Base-by-base conservation (phyloP, 2,329 filamentous ascomycete species). In the Fusarium sp. region DNA sequence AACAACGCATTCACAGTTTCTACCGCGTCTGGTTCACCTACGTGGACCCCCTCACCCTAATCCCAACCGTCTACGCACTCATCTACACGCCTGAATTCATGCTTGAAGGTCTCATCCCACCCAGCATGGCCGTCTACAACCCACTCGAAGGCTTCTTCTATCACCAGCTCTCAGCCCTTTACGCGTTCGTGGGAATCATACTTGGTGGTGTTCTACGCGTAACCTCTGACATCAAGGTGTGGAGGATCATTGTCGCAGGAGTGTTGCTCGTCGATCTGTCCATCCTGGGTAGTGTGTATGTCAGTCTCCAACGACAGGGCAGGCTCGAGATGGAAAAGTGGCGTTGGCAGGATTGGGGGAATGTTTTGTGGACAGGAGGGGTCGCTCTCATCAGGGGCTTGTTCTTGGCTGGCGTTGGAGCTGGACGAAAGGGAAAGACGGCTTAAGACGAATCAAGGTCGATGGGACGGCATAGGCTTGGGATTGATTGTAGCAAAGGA, bases 21-120 rank as follows among this genome's bases (percentile, higher is more conserved):
- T 79, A 78, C 62, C 69, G 70, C 56, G 16, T 74, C 36, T 78
- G 75, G 75, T 78, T 77, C 61, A 75, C 66, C 1, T 77, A 57
- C 35, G n/a, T 78, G 2, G 72, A 78, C 16, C 74, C 74, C 20
- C 2, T 73, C 12, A 38, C 57, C 14, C 20, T 77, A 2, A 8
- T 64, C 17, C 73, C 62, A 17, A 76, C 74, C 8, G 62, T 73
- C 55, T 69, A 66, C 36, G 62, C 58, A 0, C 49, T 75, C 38
- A 46, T 79, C 53, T 70, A 70, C 57, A 62, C 35, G 0, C 75
- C 67, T 1, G 64, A 74, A 10, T 44, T 75, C 49, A 71, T 78
- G 46, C 53, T 77, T 8, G 64, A 77, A 5, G 57, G 66, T 38
- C 53, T 77, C 36, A 71, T 76, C 1, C 74, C 76, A 4, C 38